Base-by-base conservation (phyloP, 2,329 filamentous ascomycete species). In the Diaporthe batatas region DNA sequence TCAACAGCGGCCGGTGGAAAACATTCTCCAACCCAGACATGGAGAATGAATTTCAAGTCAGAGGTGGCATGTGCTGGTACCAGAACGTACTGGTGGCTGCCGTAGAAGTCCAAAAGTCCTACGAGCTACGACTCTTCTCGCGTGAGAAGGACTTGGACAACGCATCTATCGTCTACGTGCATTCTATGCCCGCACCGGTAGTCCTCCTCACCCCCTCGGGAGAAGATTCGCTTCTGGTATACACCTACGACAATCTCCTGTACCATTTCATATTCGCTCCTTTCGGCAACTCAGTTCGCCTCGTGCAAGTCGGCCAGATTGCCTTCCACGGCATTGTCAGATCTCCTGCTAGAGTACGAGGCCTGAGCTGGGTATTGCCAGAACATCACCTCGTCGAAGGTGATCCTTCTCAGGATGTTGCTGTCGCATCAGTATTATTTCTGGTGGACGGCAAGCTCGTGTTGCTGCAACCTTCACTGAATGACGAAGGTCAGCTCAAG, bases 11-110 rank as follows among this genome's bases (percentile, higher is more conserved):
- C 36, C 90, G 96, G 73, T 99, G 96, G 96, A 98, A 97, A 81
- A 97, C 93, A 0, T 99, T 99, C 80, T 89, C 92, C 64, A 94
- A 95, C 77, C 89, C 91, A 34, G 90, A 89, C 39, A 89, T 92
- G 79, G 96, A 98, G 82, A 95, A 95, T 77, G 94, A 95, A 75
- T 99, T 99, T 80, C 91, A 94, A 32, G 94, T 99, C 18, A 89
- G 95, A 75, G 96, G 96, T 64, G 96, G 96, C 8, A 98, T 99
- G 95, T 98, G 96, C 81, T 99, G 96, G 96, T 95, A 97, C 80
- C 95, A 97, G 76, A 96, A 99, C 82, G 93, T 98, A 42, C 87
- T 99, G 23, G 94, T 98, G 71, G 95, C 95, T 51, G 95, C 96
- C 5, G 92, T 98, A n/a, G 96, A 99, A 82, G 91, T 91, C 70